phyloP scores from a whole-genome alignment of 148 eudicot species.

The Suaeda aralocaspica region DNA sequence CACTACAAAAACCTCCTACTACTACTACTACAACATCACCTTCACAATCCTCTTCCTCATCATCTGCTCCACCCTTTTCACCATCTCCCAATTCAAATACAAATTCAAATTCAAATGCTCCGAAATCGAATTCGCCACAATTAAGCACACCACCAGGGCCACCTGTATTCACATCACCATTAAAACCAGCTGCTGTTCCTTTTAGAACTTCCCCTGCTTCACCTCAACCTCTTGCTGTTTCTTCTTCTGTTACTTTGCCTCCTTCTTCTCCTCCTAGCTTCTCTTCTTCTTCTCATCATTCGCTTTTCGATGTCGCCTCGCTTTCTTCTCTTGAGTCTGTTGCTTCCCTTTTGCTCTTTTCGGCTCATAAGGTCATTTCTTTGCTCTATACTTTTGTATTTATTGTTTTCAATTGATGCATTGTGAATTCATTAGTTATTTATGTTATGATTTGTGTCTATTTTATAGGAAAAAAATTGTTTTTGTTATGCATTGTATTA shows the following conservation, averaged over 20 bases:
- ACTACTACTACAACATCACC: slow-evolving; percentile 23
- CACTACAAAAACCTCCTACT: slow-evolving; percentile 35
- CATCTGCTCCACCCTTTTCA: slow-evolving; percentile 23
- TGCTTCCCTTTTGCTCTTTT: slow-evolving; percentile 59
- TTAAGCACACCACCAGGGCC: slow-evolving; percentile 94
- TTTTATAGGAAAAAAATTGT: too few relatives aligned
- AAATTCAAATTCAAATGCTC: background rate
- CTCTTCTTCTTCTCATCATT: slow-evolving; percentile 43
- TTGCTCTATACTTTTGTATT: background rate
- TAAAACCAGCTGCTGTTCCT: slow-evolving; percentile 87
- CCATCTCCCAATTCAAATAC: slow-evolving; percentile 25
- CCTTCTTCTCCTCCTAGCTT: slow-evolving; percentile 64
- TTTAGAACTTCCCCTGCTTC: slow-evolving; percentile 85
- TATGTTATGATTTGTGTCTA: background rate
- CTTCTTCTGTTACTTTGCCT: slow-evolving; percentile 37
- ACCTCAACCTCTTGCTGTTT: slow-evolving; percentile 72
- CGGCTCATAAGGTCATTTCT: slow-evolving; percentile 68
- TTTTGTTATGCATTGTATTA: too few relatives aligned
- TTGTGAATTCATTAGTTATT: background rate
- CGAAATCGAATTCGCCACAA: slow-evolving; percentile 34
- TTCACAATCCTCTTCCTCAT: background rate
- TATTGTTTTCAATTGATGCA: background rate
- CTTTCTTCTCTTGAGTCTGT: slow-evolving; percentile 37
- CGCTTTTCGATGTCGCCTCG: slow-evolving; percentile 30
- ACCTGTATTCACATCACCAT: slow-evolving; percentile 79